Evolutionary conservation across 2,329 filamentous ascomycete species (phyloP).

Genomic region (Stagonosporopsis vannaccii): DNA sequence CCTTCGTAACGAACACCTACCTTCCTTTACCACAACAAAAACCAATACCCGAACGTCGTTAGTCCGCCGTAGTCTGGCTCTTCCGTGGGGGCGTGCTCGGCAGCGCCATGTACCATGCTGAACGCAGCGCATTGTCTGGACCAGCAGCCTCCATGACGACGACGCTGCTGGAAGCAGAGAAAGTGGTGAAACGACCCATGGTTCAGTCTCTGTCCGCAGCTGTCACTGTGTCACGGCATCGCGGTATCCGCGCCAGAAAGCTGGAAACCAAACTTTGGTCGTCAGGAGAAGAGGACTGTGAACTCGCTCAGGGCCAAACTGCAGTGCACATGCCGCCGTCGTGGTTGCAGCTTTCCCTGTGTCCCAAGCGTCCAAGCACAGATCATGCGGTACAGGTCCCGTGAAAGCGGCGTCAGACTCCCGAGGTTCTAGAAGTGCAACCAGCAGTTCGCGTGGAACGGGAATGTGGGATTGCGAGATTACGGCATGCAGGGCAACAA

Average conservation of each 20-base stretch:
- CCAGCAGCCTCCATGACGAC: constrained; percentile 7
- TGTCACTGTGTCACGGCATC: not conserved
- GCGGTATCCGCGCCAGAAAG: not conserved
- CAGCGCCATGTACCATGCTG: constrained; percentile 13
- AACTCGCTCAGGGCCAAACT: not conserved
- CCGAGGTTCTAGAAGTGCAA: constrained; percentile 16
- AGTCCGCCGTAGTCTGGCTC: not conserved
- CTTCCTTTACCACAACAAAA: not conserved
- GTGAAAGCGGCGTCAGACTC: not conserved
- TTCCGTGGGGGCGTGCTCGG: constrained; percentile 3
- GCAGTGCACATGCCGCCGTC: no score
- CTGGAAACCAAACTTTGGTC: not conserved
- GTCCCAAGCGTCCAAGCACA: not conserved
- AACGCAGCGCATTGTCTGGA: constrained; percentile 1
- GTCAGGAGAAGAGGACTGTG: not conserved
- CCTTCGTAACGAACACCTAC: not conserved
- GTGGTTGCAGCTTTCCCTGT: not conserved
- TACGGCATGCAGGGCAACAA: constrained; percentile 14
- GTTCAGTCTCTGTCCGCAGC: constrained; percentile 5
- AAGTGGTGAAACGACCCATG: constrained; percentile 5
- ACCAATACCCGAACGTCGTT: not conserved
- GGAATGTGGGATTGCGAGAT: constrained; percentile 7
- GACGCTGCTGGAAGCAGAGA: not conserved
- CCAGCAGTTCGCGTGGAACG: not conserved
- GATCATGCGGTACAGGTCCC: not conserved